A percentile compares a stretch with the other conserved stretches of the same genome.
These are phyloP conservation scores for Arthroderma sp. DNA, from an alignment of 2,329 filamentous ascomycete species.

Conservation along the genomic window DNA sequence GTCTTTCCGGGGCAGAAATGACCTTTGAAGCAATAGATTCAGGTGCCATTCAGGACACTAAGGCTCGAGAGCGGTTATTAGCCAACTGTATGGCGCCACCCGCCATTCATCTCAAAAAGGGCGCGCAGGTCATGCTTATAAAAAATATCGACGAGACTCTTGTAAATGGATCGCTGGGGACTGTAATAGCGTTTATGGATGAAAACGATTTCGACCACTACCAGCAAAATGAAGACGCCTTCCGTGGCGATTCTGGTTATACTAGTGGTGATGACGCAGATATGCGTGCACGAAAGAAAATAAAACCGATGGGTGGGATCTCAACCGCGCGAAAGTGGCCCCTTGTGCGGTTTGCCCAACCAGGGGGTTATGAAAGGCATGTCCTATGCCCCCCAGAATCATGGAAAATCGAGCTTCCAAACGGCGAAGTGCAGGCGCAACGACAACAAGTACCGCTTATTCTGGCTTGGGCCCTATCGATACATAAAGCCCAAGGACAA, in stretches of 20 bases:
- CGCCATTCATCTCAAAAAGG: slow-evolving; percentile 66
- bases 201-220: slow-evolving; percentile 49
- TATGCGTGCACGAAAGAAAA: slow-evolving; percentile 31
- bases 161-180: slow-evolving; percentile 88
- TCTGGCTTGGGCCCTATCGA: slow-evolving; percentile 89
- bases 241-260: slow-evolving; percentile 33
- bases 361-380: slow-evolving; percentile 61
- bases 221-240: slow-evolving; percentile 42
- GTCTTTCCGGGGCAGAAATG: slow-evolving; percentile 54
- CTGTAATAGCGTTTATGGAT: slow-evolving; percentile 68
- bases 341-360: slow-evolving; percentile 67
- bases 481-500: slow-evolving; percentile 95
- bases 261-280: slow-evolving; percentile 33
- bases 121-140: slow-evolving; percentile 98
- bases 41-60: slow-evolving; percentile 53
- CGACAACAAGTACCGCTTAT: slow-evolving; percentile 76
- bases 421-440: slow-evolving; percentile 81
- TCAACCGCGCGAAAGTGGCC: slow-evolving; percentile 53
- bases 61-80: slow-evolving; percentile 62
- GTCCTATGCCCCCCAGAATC: slow-evolving; percentile 75
- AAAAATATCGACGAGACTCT: slow-evolving; percentile 93
- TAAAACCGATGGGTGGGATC: slow-evolving; percentile 43
- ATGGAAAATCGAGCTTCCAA: slow-evolving; percentile 97
- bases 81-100: slow-evolving; percentile 88
- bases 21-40: slow-evolving; percentile 63